These are phyloP conservation scores for Fraxinus cuspidata DNA, from an alignment of 257 asterid species.

Conservation along the genomic window DNA sequence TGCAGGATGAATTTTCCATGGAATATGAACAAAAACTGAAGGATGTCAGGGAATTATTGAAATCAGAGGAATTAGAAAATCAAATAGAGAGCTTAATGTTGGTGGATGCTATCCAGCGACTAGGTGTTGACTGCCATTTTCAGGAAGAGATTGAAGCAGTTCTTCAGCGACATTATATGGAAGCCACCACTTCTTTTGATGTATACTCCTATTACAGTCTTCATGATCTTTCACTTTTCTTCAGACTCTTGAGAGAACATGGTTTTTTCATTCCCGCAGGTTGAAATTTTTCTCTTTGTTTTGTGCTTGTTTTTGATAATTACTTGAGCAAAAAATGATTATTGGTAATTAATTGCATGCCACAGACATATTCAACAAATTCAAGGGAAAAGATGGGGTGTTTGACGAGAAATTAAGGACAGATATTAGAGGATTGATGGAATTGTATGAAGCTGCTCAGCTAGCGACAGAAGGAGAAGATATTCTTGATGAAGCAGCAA, in stretches of 20 bases:
- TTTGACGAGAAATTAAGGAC: neutral
- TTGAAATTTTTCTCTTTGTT: neutral
- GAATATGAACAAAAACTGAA: conserved; percentile 18
- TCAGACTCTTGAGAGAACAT: conserved; percentile 10
- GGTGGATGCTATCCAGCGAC: conserved; percentile 31
- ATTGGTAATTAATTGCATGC: neutral
- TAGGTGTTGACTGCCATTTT: conserved; percentile 25
- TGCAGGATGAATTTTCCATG: neutral
- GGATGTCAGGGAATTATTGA: conserved; percentile 3
- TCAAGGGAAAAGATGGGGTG: conserved; percentile 26
- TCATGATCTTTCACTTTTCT: conserved; percentile 25
- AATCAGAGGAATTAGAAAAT: conserved; percentile 7
- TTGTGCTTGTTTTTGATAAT: neutral
- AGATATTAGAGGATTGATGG: conserved; percentile 26
- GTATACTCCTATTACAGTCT: conserved; percentile 22
- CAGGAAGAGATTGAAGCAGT: conserved; percentile 21
- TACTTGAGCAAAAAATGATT: no score
- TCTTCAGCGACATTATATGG: conserved; percentile 11
- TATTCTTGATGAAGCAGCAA: conserved; percentile 33
- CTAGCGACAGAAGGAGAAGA: conserved; percentile 34
- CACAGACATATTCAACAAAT: conserved; percentile 33
- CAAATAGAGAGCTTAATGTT: no score
- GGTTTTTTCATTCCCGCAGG: conserved; percentile 8
- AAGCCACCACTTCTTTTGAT: neutral
- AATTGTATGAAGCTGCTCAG: conserved; percentile 45